Conservation (phyloP, 257 asterid genomes). For the Anisodus tanguticus region DNA sequence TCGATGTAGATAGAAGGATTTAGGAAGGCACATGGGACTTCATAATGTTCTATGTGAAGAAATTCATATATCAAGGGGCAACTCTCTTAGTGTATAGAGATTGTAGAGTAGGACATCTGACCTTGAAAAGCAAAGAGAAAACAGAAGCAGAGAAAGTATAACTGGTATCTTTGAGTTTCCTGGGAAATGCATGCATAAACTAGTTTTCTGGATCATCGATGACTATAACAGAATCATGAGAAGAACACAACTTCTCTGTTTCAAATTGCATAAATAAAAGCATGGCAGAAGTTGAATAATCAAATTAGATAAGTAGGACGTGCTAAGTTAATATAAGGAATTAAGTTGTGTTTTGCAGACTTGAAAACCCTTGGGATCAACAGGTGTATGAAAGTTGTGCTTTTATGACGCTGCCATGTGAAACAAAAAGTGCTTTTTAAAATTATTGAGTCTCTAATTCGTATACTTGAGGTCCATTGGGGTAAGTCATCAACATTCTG, state of each 20-base stretch:
- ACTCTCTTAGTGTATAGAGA: neutral
- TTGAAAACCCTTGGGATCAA: neutral
- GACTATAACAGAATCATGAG: neutral
- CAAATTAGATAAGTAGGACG: neutral
- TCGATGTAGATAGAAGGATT: neutral
- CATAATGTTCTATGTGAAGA: conserved; percentile 8
- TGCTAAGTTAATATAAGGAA: neutral
- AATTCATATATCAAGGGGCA: neutral
- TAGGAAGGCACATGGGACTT: neutral
- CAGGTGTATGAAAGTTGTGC: neutral
- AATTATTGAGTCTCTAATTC: conserved; percentile 8
- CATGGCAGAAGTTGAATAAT: neutral
- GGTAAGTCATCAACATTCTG: neutral
- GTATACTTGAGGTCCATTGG: neutral
- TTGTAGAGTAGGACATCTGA: neutral
- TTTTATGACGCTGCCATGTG: neutral
- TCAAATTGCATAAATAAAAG: neutral
- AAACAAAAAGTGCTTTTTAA: neutral
- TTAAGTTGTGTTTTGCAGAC: neutral
- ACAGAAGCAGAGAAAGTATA: neutral
- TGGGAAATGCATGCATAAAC: neutral
- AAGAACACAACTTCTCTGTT: neutral
- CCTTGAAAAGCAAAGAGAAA: neutral
- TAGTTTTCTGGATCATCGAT: neutral
- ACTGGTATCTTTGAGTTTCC: neutral